Evolutionary conservation across 768 basidiomycete species (phyloP).

Genomic region (Russula brevipes): DNA sequence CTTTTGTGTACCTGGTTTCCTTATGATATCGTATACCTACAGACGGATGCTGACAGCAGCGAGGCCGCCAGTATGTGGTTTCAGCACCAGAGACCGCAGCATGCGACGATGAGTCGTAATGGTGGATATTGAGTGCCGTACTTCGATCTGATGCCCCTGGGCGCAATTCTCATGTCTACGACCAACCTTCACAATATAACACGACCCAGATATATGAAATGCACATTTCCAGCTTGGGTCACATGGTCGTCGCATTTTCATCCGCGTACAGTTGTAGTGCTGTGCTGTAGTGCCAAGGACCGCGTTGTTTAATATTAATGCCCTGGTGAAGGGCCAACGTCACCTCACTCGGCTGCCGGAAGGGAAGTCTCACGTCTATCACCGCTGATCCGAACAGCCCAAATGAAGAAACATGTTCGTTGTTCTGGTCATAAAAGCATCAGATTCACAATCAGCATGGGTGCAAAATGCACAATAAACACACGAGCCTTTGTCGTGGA

Average conservation of each 20-base stretch:
- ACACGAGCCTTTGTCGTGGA: not conserved
- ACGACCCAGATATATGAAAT: not conserved
- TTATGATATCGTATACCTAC: conserved; percentile 2
- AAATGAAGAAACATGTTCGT: not conserved
- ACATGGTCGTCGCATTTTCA: too few species aligned
- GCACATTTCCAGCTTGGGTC: too few species aligned
- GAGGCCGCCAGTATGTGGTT: too few species aligned
- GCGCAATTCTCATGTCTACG: not conserved
- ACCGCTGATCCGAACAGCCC: not conserved
- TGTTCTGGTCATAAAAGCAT: not conserved
- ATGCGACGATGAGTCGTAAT: not conserved
- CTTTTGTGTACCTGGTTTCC: not conserved
- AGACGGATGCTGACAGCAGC: not conserved
- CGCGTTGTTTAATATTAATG: too few species aligned
- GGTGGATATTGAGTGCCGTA: not conserved
- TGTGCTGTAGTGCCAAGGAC: too few species aligned
- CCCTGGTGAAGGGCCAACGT: too few species aligned
- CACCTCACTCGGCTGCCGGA: too few species aligned
- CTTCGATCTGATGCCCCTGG: not conserved
- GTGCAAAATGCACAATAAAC: not conserved
- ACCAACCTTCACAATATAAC: too few species aligned
- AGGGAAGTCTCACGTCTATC: not conserved
- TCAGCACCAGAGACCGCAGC: not conserved
- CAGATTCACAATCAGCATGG: not conserved
- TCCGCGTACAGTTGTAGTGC: too few species aligned